Conservation (phyloP, 2,329 filamentous ascomycete genomes). For the Fusarium marasasianum region DNA sequence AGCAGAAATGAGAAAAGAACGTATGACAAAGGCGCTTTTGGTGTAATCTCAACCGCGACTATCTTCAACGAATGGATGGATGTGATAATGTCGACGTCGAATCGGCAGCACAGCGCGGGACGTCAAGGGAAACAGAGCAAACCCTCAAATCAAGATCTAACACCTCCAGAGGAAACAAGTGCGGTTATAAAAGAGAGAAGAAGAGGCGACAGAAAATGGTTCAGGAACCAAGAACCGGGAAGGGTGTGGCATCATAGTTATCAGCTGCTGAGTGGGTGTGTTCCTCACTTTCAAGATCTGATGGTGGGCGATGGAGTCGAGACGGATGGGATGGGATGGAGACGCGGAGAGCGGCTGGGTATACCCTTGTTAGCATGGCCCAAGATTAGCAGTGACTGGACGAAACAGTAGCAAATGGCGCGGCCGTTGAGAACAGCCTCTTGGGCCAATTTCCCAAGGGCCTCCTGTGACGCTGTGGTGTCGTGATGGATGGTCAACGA, state of each 20-base stretch:
- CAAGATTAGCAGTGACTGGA: constrained; percentile 37
- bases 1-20: constrained; percentile 17
- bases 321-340: constrained; percentile 15
- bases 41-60: constrained; percentile 15
- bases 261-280: constrained; percentile 11
- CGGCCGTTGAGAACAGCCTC: constrained; percentile 30
- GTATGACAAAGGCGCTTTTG: constrained; percentile 17
- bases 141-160: constrained; percentile 9
- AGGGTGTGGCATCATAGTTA: constrained; percentile 33
- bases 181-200: constrained; percentile 6
- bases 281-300: constrained; percentile 37
- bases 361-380: constrained; percentile 27
- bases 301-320: constrained; percentile 28
- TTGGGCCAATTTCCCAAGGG: constrained; percentile 39
- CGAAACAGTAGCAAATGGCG: constrained; percentile 34
- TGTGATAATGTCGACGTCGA: constrained; percentile 14
- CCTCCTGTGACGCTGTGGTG: constrained; percentile 42
- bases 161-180: constrained; percentile 11
- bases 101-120: constrained; percentile 32
- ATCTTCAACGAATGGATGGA: background rate
- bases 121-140: constrained; percentile 25
- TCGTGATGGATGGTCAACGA: constrained; percentile 32
- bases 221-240: constrained; percentile 7
- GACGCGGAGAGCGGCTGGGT: constrained; percentile 37
- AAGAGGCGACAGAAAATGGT: constrained; percentile 6